Conservation (phyloP, 805 yeast species). For the Cephaloascus fragrans region DNA sequence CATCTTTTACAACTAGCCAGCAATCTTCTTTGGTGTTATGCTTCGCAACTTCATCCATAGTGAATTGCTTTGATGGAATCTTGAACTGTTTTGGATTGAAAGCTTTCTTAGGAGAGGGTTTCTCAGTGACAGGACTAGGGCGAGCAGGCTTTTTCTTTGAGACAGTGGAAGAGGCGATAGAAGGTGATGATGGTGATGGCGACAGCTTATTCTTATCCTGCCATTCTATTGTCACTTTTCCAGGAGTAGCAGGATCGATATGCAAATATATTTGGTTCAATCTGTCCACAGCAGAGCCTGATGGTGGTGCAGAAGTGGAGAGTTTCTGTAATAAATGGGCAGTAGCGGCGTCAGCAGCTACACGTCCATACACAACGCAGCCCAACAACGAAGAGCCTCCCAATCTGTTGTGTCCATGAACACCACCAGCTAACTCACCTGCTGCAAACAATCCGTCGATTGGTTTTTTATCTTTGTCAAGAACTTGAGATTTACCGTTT, state of each 20-base stretch:
- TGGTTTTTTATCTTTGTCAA: slow-evolving; percentile 17
- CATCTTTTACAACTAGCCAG: slow-evolving; percentile 46
- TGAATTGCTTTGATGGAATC: slow-evolving; percentile 39
- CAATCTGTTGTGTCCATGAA: slow-evolving; percentile 33
- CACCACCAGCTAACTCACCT: slow-evolving; percentile 37
- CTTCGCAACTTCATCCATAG: slow-evolving; percentile 34
- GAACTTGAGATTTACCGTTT: slow-evolving; percentile 30
- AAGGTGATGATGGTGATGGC: slow-evolving; percentile 3
- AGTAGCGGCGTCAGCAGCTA: slow-evolving; percentile 31
- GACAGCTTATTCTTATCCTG: slow-evolving; percentile 4
- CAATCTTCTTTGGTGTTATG: slow-evolving; percentile 38
- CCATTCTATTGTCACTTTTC: slow-evolving; percentile 24
- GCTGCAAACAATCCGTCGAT: slow-evolving; percentile 30
- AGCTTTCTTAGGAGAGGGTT: background rate
- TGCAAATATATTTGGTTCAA: slow-evolving; percentile 33
- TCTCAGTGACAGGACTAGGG: slow-evolving; percentile 7
- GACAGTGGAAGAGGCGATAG: slow-evolving; percentile 1
- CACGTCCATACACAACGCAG: slow-evolving; percentile 33
- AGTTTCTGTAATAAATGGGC: slow-evolving; percentile 20
- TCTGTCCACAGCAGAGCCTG: slow-evolving; percentile 20
- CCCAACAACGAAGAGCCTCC: slow-evolving; percentile 35
- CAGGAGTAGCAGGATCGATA: slow-evolving; percentile 27
- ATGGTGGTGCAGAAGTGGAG: slow-evolving; percentile 12
- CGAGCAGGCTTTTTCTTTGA: slow-evolving; percentile 3
- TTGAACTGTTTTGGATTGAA: slow-evolving; percentile 12